These are phyloP conservation scores for Sinapis alba DNA, from an alignment of 441 rosid species.

Conservation along the genomic window DNA sequence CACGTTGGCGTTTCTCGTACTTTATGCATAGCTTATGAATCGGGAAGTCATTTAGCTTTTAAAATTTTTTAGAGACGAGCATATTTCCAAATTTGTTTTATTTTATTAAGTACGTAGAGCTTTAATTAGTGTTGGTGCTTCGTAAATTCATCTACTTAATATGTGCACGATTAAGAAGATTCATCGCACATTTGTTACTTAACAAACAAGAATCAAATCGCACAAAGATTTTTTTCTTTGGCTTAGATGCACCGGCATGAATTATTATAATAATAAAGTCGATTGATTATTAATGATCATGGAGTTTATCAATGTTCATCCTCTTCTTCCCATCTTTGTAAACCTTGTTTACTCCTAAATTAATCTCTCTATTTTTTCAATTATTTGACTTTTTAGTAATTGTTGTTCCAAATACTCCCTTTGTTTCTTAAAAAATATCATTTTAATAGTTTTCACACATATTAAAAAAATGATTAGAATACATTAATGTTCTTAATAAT, in stretches of 20 bases:
- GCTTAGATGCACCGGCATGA: constrained; percentile 42
- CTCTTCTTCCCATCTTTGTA: constrained; percentile 35
- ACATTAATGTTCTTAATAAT: too few relatives aligned
- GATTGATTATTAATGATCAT: constrained; percentile 9
- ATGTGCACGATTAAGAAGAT: constrained; percentile 36
- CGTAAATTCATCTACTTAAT: constrained; percentile 28
- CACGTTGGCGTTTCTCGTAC: constrained; percentile 38
- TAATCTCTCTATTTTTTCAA: constrained; percentile 18
- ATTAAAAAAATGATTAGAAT: too few relatives aligned
- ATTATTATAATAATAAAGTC: constrained; percentile 26
- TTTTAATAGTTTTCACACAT: too few relatives aligned
- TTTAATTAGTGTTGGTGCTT: constrained; percentile 8
- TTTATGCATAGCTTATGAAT: constrained; percentile 28
- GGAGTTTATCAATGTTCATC: constrained; percentile 41
- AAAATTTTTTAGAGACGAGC: background rate
- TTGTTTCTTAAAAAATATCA: too few relatives aligned
- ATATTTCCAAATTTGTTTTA: background rate
- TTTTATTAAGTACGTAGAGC: background rate
- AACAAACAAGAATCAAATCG: constrained; percentile 33
- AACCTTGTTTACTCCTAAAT: constrained; percentile 30
- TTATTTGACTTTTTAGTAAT: constrained; percentile 16
- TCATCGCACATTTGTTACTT: constrained; percentile 38
- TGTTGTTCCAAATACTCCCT: background rate
- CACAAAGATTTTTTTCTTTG: constrained; percentile 36
- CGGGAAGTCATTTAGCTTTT: constrained; percentile 12